These are phyloP conservation scores for Arachnomyces sp. DNA, from an alignment of 2,329 filamentous ascomycete species.

Conservation along the genomic window DNA sequence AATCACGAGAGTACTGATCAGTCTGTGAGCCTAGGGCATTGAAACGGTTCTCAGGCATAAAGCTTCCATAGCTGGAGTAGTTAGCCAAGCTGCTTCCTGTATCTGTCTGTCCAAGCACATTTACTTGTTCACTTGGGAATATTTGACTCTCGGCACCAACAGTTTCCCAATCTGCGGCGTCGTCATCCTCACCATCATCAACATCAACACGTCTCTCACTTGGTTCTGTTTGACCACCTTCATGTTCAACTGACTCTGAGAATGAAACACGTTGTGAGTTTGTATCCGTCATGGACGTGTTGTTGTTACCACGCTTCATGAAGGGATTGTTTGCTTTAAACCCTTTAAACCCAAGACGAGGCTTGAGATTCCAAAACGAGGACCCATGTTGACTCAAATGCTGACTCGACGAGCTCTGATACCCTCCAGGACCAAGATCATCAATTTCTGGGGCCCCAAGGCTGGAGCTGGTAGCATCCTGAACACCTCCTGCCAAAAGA, in stretches of 20 bases:
- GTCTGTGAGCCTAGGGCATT: background rate
- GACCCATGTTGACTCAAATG: constrained; percentile 7
- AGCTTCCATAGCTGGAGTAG: constrained; percentile 17
- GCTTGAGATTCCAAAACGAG: constrained; percentile 7
- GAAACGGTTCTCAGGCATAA: constrained; percentile 4
- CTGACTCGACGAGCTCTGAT: constrained; percentile 11
- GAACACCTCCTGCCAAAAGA: no score
- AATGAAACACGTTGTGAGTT: no score
- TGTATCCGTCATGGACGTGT: background rate
- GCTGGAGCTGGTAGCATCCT: no score
- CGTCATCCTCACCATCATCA: constrained; percentile 4
- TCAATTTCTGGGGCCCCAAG: background rate
- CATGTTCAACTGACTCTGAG: no score
- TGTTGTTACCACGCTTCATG: background rate
- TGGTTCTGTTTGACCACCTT: no score
- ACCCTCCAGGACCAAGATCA: constrained; percentile 11
- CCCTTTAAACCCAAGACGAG: background rate
- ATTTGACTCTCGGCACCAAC: constrained; percentile 14
- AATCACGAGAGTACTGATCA: constrained; percentile 5
- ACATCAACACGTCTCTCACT: no score
- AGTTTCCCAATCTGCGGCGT: constrained; percentile 20
- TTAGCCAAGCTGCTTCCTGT: constrained; percentile 20
- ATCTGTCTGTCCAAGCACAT: constrained; percentile 4
- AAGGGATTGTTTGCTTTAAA: background rate
- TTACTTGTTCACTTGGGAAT: constrained; percentile 7